These are phyloP conservation scores for Rhodotorula diobovata DNA, from an alignment of 768 basidiomycete species.

Conservation along the genomic window DNA sequence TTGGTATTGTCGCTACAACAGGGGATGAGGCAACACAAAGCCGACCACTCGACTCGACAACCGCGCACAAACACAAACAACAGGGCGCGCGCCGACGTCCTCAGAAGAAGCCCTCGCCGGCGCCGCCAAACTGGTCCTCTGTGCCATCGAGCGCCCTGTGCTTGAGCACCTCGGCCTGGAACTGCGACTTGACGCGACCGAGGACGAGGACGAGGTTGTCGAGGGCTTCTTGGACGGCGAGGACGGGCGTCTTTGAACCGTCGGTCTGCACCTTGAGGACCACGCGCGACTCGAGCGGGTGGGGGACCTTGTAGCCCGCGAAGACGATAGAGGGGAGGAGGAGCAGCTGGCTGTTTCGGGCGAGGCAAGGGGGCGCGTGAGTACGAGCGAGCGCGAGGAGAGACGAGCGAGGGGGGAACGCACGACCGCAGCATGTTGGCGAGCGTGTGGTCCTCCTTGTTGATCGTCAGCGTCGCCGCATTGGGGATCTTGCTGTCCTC, in stretches of 20 bases:
- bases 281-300: conserved; percentile 91
- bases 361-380: not conserved
- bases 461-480: conserved; percentile 86
- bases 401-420: conserved; percentile 45
- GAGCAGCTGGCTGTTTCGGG: conserved; percentile 81
- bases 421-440: conserved; percentile 95
- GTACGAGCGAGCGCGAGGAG: not conserved
- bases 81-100: not conserved
- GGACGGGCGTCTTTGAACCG: conserved; percentile 71
- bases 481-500: conserved; percentile 98
- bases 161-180: conserved; percentile 46
- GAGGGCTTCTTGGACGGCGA: conserved; percentile 74
- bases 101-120: conserved; percentile 29
- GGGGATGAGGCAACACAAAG: no score
- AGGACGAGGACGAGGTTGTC: conserved; percentile 68
- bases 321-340: conserved; percentile 82
- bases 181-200: conserved; percentile 46
- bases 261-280: conserved; percentile 94
- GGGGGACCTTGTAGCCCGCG: conserved; percentile 96
- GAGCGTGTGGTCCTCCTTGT: conserved; percentile 95
- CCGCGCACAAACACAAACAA: no score
- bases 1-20: no score
- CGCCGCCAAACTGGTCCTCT: conserved; percentile 17
- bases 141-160: conserved; percentile 19
- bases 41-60: not conserved